Percentiles rank a stretch among this genome's conserved stretches.
These are phyloP conservation scores for rapeseed (Brassica napus) DNA, from an alignment of 345 rosid genomes.

Conservation along the genomic window DNA sequence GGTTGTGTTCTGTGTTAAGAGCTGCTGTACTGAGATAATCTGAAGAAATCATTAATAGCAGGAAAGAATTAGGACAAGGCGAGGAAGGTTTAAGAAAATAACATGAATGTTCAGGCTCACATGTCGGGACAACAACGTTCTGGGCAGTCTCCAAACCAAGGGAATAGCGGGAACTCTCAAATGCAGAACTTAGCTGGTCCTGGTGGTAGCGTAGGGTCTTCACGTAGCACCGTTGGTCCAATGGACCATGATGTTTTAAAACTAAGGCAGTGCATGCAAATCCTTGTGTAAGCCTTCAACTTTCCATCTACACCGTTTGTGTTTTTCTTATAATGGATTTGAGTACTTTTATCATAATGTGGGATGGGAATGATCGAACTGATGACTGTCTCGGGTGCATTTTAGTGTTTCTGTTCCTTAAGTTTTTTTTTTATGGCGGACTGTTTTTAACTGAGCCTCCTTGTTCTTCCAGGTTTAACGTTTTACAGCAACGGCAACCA, in stretches of 20 bases:
- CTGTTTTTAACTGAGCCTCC: constrained; percentile 21
- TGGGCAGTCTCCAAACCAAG: constrained; percentile 69
- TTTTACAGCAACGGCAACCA: constrained; percentile 58
- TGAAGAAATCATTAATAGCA: constrained; percentile 9
- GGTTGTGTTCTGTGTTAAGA: neutral
- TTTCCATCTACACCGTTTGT: neutral
- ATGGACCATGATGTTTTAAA: constrained; percentile 54
- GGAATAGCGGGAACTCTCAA: constrained; percentile 63
- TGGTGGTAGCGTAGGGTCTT: constrained; percentile 36
- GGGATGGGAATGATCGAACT: neutral
- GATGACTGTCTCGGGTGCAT: neutral
- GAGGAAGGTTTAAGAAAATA: constrained; percentile 31
- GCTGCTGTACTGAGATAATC: constrained; percentile 17
- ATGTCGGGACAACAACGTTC: constrained; percentile 52
- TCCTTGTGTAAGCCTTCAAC: constrained; percentile 56
- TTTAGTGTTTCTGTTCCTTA: constrained; percentile 16
- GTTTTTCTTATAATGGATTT: neutral
- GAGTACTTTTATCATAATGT: constrained; percentile 6
- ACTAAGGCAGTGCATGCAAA: constrained; percentile 51
- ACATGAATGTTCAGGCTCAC: constrained; percentile 71
- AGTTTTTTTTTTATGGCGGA: neutral
- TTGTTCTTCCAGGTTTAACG: constrained; percentile 44
- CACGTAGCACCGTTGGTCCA: constrained; percentile 17
- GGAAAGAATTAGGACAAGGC: constrained; percentile 37
- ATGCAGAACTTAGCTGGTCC: constrained; percentile 56